Conservation (phyloP, 129 eudicot genomes). For the Silybum marianum region DNA sequence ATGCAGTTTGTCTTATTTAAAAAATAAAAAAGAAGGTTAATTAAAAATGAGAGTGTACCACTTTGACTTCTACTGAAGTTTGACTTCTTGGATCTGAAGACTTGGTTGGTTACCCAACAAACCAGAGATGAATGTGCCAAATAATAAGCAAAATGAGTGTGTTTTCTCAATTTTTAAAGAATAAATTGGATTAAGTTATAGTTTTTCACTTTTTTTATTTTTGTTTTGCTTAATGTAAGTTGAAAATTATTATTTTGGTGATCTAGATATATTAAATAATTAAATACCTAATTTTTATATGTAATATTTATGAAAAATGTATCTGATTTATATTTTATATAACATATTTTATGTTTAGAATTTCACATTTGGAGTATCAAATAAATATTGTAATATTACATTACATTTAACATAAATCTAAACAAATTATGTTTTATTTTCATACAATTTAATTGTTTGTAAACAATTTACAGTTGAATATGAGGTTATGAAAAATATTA, state of each 20-base stretch:
- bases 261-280: no score
- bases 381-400: no score
- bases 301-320: no score
- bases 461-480: background rate
- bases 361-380: no score
- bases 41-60: conserved; percentile 24
- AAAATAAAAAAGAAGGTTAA: background rate
- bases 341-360: no score
- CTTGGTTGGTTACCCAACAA: conserved; percentile 31
- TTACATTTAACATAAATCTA: no score
- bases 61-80: conserved; percentile 31
- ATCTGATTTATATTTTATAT: no score
- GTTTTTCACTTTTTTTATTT: background rate
- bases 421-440: no score
- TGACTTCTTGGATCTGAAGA: conserved; percentile 38
- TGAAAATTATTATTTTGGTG: no score
- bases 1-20: background rate
- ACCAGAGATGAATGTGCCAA: conserved; percentile 31
- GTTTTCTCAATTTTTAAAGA: background rate
- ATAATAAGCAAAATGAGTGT: background rate
- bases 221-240: no score
- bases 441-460: background rate
- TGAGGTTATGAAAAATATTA: no score
- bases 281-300: no score
- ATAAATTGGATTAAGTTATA: background rate